These are phyloP conservation scores for Nakazawaea anatomiae DNA, from an alignment of 805 yeast genomes.

Conservation along the genomic window DNA sequence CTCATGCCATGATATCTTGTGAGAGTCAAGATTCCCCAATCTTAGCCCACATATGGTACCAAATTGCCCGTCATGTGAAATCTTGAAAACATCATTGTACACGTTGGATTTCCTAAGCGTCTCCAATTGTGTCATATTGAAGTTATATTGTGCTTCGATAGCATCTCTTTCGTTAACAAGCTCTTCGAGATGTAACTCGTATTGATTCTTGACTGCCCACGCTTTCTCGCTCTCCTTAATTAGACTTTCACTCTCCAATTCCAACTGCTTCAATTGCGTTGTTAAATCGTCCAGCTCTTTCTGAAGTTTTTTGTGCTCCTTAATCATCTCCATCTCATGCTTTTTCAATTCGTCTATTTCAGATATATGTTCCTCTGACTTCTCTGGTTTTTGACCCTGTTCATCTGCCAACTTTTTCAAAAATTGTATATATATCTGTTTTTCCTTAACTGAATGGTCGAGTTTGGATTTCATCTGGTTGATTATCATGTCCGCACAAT, in stretches of 20 bases:
- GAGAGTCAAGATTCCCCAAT: constrained; percentile 59
- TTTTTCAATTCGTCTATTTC: constrained; percentile 41
- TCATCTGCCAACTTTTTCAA: constrained; percentile 61
- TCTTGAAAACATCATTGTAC: constrained; percentile 75
- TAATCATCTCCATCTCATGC: constrained; percentile 30
- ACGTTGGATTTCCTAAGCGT: constrained; percentile 72
- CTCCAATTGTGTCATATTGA: constrained; percentile 61
- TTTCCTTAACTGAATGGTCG: constrained; percentile 68
- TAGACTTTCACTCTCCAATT: constrained; percentile 29
- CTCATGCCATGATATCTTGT: constrained; percentile 80
- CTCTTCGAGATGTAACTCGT: constrained; percentile 45
- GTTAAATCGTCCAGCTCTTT: constrained; percentile 38
- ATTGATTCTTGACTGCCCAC: constrained; percentile 44
- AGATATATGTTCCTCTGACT: constrained; percentile 37
- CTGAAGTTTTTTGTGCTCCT: constrained; percentile 38
- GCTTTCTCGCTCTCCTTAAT: constrained; percentile 40
- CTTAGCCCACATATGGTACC: constrained; percentile 85
- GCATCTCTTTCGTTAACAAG: constrained; percentile 54
- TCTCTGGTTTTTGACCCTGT: constrained; percentile 34
- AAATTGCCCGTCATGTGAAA: constrained; percentile 77
- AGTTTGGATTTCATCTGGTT: constrained; percentile 62
- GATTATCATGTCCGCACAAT: constrained; percentile 67
- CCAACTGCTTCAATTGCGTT: constrained; percentile 38
- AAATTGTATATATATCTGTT: constrained; percentile 72
- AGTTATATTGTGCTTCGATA: constrained; percentile 55